Conservation (phyloP, 768 basidiomycete species). For the Termitomyces eurrhizus region DNA sequence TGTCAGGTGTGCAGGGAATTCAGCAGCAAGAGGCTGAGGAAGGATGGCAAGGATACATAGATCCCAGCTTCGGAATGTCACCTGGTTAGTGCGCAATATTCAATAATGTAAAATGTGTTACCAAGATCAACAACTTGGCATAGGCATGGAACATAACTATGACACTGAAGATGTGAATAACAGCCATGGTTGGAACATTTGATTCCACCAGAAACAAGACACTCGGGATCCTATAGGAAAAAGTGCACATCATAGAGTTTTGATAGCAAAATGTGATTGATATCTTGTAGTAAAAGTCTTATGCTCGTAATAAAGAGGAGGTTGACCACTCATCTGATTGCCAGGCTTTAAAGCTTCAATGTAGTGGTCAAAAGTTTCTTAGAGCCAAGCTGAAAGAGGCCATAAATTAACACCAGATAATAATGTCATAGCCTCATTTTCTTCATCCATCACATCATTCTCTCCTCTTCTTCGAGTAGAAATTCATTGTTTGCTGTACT, state of each 20-base stretch:
- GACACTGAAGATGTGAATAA: too few relatives aligned
- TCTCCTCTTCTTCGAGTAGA: too few relatives aligned
- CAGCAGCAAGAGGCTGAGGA: background rate
- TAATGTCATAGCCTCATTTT: too few relatives aligned
- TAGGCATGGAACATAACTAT: background rate
- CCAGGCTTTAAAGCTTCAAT: too few relatives aligned
- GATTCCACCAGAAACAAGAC: background rate
- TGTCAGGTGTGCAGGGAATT: background rate
- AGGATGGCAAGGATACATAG: background rate
- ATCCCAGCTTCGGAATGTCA: background rate
- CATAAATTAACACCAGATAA: too few relatives aligned
- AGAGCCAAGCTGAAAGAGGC: too few relatives aligned
- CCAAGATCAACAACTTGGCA: background rate
- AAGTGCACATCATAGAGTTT: background rate
- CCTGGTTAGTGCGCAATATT: background rate
- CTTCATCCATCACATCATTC: too few relatives aligned
- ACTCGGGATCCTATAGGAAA: background rate
- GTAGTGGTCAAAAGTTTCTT: too few relatives aligned
- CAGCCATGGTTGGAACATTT: background rate
- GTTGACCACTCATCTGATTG: too few relatives aligned
- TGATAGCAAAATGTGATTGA: background rate
- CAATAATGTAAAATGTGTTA: background rate
- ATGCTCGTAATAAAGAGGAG: too few relatives aligned
- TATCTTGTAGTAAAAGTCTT: background rate
- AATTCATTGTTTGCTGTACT: too few relatives aligned